Base-by-base conservation (phyloP, 805 yeast species). In the Hanseniaspora nectarophila region DNA sequence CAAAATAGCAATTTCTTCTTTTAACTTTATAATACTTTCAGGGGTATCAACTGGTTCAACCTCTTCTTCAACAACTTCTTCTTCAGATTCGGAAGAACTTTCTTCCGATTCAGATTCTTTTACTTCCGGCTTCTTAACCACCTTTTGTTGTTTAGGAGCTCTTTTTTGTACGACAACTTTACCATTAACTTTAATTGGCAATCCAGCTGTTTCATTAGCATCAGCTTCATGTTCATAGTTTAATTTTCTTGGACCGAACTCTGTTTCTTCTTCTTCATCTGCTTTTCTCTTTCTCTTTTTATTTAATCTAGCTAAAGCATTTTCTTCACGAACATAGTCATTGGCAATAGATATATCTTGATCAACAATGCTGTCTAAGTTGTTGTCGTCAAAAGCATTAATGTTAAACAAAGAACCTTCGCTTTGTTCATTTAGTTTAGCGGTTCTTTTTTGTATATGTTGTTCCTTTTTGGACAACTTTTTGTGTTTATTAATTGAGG, bases 101-200 rank as follows among this genome's bases (percentile, higher is more conserved):
- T 56, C 56, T 12, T 58, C 59, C 24, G 54, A 55, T 21, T 57
- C 58, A 15, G 54, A 55, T 10, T 54, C 10, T 37, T 26, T 51
- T 54, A 54, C 23, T 56, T 39, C 26, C 45, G 9, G 12, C 9
- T 10, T 37, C 60, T 45, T 55, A 4, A 54, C 56, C 18, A 55
- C 24, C 12, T 40, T 34, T 33, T 28, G 37, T 55, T 55, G 65
- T 70, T 46, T 52, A 33, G 26, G n/a, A 7, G 21, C 28, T 29
- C n/a, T 33, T 18, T 52, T 59, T 68, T 70, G 56, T 47, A 77
- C 62, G 6, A 80, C 85, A n/a, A 90, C 71, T 49, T 71, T 74
- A 51, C 95, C 96, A 56, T 79, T 85, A 15, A 73, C 72, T 60
- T 82, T 84, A 51, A 89, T 85, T 0, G 97, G 97, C 52, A 90